phyloP scores from a whole-genome alignment of 306 rosid genomes.

The Hylodesmum podocarpum region DNA sequence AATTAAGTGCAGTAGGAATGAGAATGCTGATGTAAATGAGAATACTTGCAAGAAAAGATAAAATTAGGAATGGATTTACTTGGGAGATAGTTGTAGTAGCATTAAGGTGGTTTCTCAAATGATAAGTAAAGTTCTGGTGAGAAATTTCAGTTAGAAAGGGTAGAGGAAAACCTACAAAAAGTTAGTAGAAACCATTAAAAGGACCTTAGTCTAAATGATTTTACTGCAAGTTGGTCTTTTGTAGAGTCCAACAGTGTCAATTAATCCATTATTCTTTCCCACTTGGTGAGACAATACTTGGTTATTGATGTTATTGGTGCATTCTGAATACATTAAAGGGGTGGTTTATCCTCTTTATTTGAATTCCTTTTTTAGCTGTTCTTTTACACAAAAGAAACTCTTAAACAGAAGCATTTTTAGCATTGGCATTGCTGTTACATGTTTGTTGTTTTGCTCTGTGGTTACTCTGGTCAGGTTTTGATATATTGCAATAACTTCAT shows the following conservation, averaged over 20 bases:
- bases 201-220: conserved; percentile 9
- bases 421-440: conserved; percentile 11
- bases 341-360: conserved; percentile 4
- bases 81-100: not conserved
- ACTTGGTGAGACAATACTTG: not conserved
- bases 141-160: not conserved
- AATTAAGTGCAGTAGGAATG: not conserved
- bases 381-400: not conserved
- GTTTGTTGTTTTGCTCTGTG: conserved; percentile 25
- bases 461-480: conserved; percentile 16
- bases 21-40: conserved; percentile 6
- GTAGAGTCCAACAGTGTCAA: not conserved
- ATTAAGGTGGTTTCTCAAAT: not conserved
- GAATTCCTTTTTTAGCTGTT: not conserved
- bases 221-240: not conserved
- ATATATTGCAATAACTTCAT: conserved; percentile 33
- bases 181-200: not conserved
- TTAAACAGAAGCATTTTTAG: conserved; percentile 16
- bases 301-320: not conserved
- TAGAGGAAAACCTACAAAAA: not conserved
- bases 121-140: not conserved
- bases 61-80: not conserved
- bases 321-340: not conserved
- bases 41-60: not conserved
- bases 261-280: not conserved